Evolutionary conservation across 2,329 filamentous ascomycete genomes (phyloP).

Genomic region (Colletotrichum karsti): DNA sequence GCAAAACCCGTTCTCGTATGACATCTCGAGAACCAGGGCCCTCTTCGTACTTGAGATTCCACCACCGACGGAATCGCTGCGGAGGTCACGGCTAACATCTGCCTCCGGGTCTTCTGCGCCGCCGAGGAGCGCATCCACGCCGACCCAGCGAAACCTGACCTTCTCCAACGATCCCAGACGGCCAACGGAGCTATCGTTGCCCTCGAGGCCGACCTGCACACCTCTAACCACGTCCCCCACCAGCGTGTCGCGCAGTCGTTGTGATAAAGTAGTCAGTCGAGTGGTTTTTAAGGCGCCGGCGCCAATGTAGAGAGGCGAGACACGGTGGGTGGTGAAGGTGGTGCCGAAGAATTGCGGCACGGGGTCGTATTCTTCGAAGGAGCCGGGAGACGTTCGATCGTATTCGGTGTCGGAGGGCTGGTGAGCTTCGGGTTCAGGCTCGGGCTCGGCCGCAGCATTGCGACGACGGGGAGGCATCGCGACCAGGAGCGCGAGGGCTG

Average conservation of each 20-base stretch:
- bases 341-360: slow-evolving; percentile 63
- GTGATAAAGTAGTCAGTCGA: slow-evolving; percentile 53
- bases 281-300: slow-evolving; percentile 43
- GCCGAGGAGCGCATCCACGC: slow-evolving; percentile 40
- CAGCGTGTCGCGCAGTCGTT: slow-evolving; percentile 60
- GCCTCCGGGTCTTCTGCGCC: slow-evolving; percentile 28
- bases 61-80: slow-evolving; percentile 3
- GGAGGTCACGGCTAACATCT: slow-evolving; percentile 11
- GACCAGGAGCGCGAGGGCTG: not conserved
- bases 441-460: not conserved
- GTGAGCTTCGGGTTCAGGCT: not conserved
- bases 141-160: slow-evolving; percentile 58
- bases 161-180: slow-evolving; percentile 53
- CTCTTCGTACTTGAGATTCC: slow-evolving; percentile 31
- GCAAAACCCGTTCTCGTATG: slow-evolving; percentile 62
- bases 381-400: not conserved
- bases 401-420: not conserved
- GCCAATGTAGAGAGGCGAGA: slow-evolving; percentile 62
- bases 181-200: slow-evolving; percentile 45
- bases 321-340: slow-evolving; percentile 65
- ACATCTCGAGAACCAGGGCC: slow-evolving; percentile 54
- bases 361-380: slow-evolving; percentile 32
- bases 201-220: slow-evolving; percentile 60
- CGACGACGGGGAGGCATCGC: slow-evolving; percentile 14
- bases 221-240: slow-evolving; percentile 69